Conservation (phyloP, 495 filamentous ascomycete species). For the Tuber magnatum region DNA sequence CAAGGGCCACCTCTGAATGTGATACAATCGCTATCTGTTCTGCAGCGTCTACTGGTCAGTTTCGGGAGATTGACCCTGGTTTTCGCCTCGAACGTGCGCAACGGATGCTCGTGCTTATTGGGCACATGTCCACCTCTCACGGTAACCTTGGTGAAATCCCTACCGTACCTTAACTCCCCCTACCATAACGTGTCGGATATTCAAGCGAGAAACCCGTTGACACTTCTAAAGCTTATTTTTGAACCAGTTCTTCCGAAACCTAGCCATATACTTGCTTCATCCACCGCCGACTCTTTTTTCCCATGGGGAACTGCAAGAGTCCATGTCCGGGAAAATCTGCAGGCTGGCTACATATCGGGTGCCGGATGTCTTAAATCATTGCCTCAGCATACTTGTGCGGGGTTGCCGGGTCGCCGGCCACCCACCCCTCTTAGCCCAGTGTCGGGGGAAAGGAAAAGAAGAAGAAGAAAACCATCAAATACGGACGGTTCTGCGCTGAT, state of each 20-base stretch:
- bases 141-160: neutral
- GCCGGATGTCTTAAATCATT: neutral
- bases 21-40: neutral
- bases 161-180: neutral
- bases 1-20: neutral
- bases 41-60: neutral
- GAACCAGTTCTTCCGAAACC: slow-evolving; percentile 16
- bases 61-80: neutral
- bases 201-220: slow-evolving; percentile 12
- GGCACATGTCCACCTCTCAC: neutral
- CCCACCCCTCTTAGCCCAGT: neutral
- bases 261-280: slow-evolving; percentile 11
- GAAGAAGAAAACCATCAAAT: neutral
- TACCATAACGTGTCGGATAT: neutral
- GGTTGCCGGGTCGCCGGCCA: neutral
- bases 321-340: neutral
- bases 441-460: neutral
- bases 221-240: slow-evolving; percentile 25
- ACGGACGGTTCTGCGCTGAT: neutral
- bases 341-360: neutral
- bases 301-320: neutral
- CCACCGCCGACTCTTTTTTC: neutral
- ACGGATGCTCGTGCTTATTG: neutral
- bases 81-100: neutral
- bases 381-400: neutral